Evolutionary conservation across 345 rosid species (phyloP), one percentile per base, ranked within the genome.

Genomic region (Camelina neglecta): DNA sequence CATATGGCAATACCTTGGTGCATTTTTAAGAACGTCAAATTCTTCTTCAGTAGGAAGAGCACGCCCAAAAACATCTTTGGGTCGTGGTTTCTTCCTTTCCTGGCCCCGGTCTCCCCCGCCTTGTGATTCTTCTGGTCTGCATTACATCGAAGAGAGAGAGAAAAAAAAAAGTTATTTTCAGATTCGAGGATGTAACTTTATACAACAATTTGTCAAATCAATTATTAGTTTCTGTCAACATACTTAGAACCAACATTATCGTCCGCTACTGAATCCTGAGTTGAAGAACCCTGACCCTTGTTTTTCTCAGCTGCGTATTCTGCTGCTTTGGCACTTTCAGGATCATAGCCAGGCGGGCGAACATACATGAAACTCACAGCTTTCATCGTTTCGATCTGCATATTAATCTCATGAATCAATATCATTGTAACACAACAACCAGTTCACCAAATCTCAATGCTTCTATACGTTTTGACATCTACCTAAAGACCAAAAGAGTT

Each of bases 321-420:
- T 2, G 99, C 99, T 24, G 93, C 99, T 84, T 90, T 95, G 67
- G 97, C 97, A 81, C 97, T 95, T 81, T 95, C 99, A 6, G 97
- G 84, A 83, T 87, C 89, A 80, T 86, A 95, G 42, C 99, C 97
- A 65, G 97, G 99, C 2, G 99, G 97, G 2, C 99, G 95, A 70
- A 95, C 87, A 74, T 92, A 95, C 97, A 95, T 92, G 73, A 94
- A 94, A 81, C 98, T 92, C 64, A 94, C 97, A 13, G 97, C 99
- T 87, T 92, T 89, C 97, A 95, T 89, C 41, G 80, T 88, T 82
- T 92, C 96, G 23, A 92, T 79, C 99, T n/a, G n/a, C n/a, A n/a
- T n/a, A n/a, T n/a, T n/a, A n/a, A n/a, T n/a, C n/a, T n/a, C n/a
- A n/a, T n/a, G n/a, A n/a, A n/a, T n/a, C n/a, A n/a, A n/a, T n/a